A percentile compares a stretch with the other conserved stretches of the same genome.
phyloP scores from a whole-genome alignment of 805 yeast genomes.

The Lipomyces spencermartinsiae region DNA sequence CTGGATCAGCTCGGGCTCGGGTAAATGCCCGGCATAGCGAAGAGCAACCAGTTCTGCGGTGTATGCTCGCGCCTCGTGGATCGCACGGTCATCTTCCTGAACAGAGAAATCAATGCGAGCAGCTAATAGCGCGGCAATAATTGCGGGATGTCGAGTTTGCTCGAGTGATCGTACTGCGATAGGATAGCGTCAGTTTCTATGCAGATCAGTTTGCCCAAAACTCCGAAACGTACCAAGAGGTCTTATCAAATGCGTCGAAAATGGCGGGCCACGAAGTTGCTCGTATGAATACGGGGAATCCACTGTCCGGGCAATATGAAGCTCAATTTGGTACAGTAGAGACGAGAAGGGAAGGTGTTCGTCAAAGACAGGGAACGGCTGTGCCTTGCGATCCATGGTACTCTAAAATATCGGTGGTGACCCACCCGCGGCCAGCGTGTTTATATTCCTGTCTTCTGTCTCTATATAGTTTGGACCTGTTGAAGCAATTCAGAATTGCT shows the following conservation, averaged over 20 bases:
- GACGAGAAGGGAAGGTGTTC: conserved; percentile 39
- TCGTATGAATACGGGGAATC: conserved; percentile 44
- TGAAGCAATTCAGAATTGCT: background rate
- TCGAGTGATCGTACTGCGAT: conserved; percentile 35
- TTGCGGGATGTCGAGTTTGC: conserved; percentile 42
- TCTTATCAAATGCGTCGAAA: conserved; percentile 38
- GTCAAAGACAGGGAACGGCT: conserved; percentile 41
- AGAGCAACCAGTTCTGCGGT: conserved; percentile 45
- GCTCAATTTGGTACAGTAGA: conserved; percentile 40
- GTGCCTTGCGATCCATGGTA: conserved; percentile 33
- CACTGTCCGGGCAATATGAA: conserved; percentile 39
- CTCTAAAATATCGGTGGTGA: background rate
- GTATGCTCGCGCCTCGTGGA: conserved; percentile 43
- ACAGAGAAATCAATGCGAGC: conserved; percentile 42
- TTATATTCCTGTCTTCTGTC: background rate
- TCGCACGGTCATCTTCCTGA: conserved; percentile 41
- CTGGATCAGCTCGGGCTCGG: conserved; percentile 35
- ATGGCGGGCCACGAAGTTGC: conserved; percentile 42
- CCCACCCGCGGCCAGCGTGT: background rate
- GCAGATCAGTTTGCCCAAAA: background rate
- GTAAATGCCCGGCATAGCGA: conserved; percentile 41
- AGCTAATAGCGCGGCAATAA: conserved; percentile 44
- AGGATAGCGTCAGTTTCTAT: background rate
- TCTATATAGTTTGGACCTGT: background rate
- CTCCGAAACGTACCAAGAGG: conserved; percentile 39